Base-by-base conservation (phyloP, 2,329 filamentous ascomycete genomes). In the Akanthomyces uredinophilus region DNA sequence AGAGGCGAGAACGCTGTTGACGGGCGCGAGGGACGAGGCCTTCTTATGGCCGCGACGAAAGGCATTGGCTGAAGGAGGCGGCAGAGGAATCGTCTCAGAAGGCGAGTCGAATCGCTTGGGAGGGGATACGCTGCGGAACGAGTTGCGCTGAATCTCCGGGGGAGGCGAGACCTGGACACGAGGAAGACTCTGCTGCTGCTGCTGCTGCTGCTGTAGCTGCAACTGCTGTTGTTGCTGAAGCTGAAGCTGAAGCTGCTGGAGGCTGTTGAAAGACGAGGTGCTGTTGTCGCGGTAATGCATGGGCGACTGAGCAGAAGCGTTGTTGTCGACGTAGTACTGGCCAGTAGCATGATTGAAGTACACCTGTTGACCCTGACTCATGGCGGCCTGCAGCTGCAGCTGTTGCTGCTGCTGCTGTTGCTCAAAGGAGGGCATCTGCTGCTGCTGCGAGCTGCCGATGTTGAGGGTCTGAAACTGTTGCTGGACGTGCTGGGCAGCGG, bases 31-130 rank as follows among this genome's bases (percentile, higher is more conserved):
- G 5, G 94, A 96, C 24, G 87, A 85, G 13, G 86, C 86, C 84
- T 97, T 97, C 82, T 96, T 95, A 78, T 98, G 94, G 62, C 91
- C 90, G 63, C 92, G 91, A 65, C 93, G 93, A 82, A 96, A 96
- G 50, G 92, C 92, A 70, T 93, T 95, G 67, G 90, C 91, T 61
- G 92, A 96, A 63, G 92, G 91, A 32, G 92, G 92, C 58, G 92
- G 92, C 59, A 96, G 84, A 46, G 92, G 91, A 2, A 77, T 75
- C 16, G 81, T 79, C 68, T 90, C 86, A 16, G 85, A 84, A 5
- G 89, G 90, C 20, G 91, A 89, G 56, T 88, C 83, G 53, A 84
- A 83, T 70, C 87, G 84, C 74, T 86, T 87, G 18, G 85, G 84
- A 37, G 87, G 85, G 8, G 87, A 86, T 65, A 81, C 84, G 70